Evolutionary conservation across 2,329 filamentous ascomycete genomes (phyloP).

Genomic region (Calonectria honghensis): DNA sequence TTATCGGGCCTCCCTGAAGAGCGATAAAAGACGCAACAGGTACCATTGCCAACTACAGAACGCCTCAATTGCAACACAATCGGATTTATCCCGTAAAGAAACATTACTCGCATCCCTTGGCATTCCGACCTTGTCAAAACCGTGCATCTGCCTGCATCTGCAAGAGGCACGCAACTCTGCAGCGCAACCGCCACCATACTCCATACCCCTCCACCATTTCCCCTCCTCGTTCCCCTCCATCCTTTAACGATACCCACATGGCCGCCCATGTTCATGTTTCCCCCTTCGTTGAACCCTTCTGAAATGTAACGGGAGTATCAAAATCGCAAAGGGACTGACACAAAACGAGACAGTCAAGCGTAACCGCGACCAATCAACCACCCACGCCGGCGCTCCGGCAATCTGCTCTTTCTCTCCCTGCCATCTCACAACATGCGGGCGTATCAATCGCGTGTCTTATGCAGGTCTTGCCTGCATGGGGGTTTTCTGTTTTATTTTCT

Average conservation of each 20-base stretch:
- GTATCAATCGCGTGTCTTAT: slow-evolving; percentile 44
- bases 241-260: slow-evolving; percentile 10
- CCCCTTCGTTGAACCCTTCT: slow-evolving; percentile 18
- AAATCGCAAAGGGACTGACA: slow-evolving; percentile 14
- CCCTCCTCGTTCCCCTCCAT: slow-evolving; percentile 13
- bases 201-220: slow-evolving; percentile 17
- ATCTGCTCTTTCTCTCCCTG: slow-evolving; percentile 42
- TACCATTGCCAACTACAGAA: slow-evolving; percentile 3
- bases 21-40: slow-evolving; percentile 10
- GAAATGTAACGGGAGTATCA: slow-evolving; percentile 34
- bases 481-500: slow-evolving; percentile 37
- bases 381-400: slow-evolving; percentile 32
- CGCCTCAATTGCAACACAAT: slow-evolving; percentile 26
- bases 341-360: slow-evolving; percentile 16
- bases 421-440: slow-evolving; percentile 51
- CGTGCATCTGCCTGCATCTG: slow-evolving; percentile 18
- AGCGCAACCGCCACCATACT: slow-evolving; percentile 36
- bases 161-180: slow-evolving; percentile 35
- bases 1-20: background rate
- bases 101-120: slow-evolving; percentile 25
- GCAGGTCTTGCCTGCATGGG: slow-evolving; percentile 29
- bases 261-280: slow-evolving; percentile 13
- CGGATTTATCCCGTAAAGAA: slow-evolving; percentile 3
- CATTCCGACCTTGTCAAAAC: slow-evolving; percentile 22
- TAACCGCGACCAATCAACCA: slow-evolving; percentile 30